Percentiles rank a stretch among this genome's conserved stretches.
phyloP scores from a whole-genome alignment of 1,284 basidiomycete genomes.

The Pterulicium gracile region DNA sequence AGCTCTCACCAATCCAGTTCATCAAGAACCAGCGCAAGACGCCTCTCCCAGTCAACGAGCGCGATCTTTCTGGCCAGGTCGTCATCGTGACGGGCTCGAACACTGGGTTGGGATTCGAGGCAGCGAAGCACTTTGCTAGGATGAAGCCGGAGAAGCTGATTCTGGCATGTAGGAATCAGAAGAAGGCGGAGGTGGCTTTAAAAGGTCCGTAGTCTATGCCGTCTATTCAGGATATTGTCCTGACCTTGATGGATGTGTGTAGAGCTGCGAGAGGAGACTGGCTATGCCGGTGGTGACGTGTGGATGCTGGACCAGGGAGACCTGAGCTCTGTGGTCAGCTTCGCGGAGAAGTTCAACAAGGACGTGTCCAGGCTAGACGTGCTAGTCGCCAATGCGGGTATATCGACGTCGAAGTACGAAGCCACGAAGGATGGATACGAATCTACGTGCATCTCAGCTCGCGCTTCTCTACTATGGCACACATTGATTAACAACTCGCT shows the following conservation, averaged over 20 bases:
- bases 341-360: constrained; percentile 18
- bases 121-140: constrained; percentile 20
- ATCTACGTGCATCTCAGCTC: constrained; percentile 13
- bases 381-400: constrained; percentile 22
- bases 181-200: constrained; percentile 15
- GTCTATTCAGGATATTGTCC: too few relatives aligned
- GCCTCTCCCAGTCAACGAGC: constrained; percentile 5
- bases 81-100: constrained; percentile 24
- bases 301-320: constrained; percentile 19
- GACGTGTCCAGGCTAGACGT: constrained; percentile 21
- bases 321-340: constrained; percentile 19
- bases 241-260: too few relatives aligned
- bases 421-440: constrained; percentile 22
- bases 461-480: not conserved
- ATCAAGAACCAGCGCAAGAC: not conserved
- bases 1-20: too few relatives aligned
- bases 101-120: constrained; percentile 22
- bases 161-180: constrained; percentile 17
- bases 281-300: constrained; percentile 16
- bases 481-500: too few relatives aligned
- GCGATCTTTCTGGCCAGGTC: constrained; percentile 19
- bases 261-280: constrained; percentile 16
- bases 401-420: constrained; percentile 11
- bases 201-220: too few relatives aligned
- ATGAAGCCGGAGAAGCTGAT: constrained; percentile 21